phyloP scores from a whole-genome alignment of 1,284 basidiomycete species.

The Ustilago xerochloae region DNA sequence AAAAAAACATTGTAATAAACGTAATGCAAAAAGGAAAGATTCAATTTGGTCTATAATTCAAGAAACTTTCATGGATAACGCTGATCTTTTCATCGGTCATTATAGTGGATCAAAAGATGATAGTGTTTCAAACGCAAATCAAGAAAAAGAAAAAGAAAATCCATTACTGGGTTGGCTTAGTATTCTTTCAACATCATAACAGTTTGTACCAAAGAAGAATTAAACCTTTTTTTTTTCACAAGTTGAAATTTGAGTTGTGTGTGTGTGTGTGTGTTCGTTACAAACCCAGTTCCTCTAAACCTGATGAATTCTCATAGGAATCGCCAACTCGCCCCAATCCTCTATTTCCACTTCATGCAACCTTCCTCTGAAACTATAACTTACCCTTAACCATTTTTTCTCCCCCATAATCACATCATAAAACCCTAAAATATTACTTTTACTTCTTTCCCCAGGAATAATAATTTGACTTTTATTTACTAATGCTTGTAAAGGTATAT shows the following conservation, averaged over 20 bases:
- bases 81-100: neutral
- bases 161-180: neutral
- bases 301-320: slow-evolving; percentile 73
- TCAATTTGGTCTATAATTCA: neutral
- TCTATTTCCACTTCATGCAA: slow-evolving; percentile 81
- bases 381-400: slow-evolving; percentile 77
- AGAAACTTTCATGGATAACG: slow-evolving; percentile 1
- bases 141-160: neutral
- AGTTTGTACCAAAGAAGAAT: neutral
- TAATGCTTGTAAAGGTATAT: slow-evolving; percentile 82
- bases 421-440: slow-evolving; percentile 79
- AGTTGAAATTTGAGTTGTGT: too few relatives aligned
- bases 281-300: neutral
- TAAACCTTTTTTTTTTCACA: too few relatives aligned
- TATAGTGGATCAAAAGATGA: neutral
- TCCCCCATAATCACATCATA: slow-evolving; percentile 78
- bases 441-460: slow-evolving; percentile 78
- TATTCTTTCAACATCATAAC: neutral
- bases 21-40: neutral
- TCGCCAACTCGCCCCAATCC: slow-evolving; percentile 77
- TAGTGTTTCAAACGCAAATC: neutral
- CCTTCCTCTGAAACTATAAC: slow-evolving; percentile 79
- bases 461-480: slow-evolving; percentile 81
- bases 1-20: neutral
- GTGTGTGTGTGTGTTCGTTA: neutral